These are phyloP conservation scores for Kluyveromyces aestuarii DNA, from an alignment of 805 yeast species.

Conservation along the genomic window DNA sequence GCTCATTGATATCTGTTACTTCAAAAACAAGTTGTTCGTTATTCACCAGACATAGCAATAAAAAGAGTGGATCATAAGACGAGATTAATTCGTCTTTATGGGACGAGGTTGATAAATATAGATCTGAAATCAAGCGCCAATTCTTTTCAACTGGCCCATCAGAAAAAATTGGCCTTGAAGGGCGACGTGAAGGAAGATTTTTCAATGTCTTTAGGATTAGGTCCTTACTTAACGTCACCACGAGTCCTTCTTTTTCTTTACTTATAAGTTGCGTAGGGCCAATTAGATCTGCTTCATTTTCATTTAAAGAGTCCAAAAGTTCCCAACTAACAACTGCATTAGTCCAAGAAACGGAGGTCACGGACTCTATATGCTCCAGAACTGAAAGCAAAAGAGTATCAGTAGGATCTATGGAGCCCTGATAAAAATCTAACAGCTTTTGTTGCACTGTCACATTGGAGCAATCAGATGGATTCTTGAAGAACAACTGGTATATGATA, in stretches of 20 bases:
- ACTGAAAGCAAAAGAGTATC: slow-evolving; percentile 56
- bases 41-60: slow-evolving; percentile 51
- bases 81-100: slow-evolving; percentile 20
- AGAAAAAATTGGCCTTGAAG: slow-evolving; percentile 20
- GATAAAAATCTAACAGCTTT: slow-evolving; percentile 42
- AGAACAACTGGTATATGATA: slow-evolving; percentile 41
- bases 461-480: slow-evolving; percentile 35
- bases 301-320: slow-evolving; percentile 32
- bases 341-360: slow-evolving; percentile 53
- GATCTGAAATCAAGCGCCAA: slow-evolving; percentile 25
- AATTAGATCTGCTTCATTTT: slow-evolving; percentile 37
- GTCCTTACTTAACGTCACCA: slow-evolving; percentile 41
- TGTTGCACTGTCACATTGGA: slow-evolving; percentile 41
- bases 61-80: slow-evolving; percentile 62
- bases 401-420: slow-evolving; percentile 51
- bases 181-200: slow-evolving; percentile 24
- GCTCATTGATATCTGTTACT: slow-evolving; percentile 23
- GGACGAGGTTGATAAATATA: slow-evolving; percentile 18
- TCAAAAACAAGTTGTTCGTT: slow-evolving; percentile 51
- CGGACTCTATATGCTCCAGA: slow-evolving; percentile 49
- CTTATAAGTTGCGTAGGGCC: slow-evolving; percentile 41
- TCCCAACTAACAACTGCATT: slow-evolving; percentile 58
- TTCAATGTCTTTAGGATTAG: slow-evolving; percentile 41
- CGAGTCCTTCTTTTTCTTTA: slow-evolving; percentile 38
- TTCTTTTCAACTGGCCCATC: slow-evolving; percentile 6